Conservation (phyloP, 2,329 filamentous ascomycete genomes). For the Calonectria montana region DNA sequence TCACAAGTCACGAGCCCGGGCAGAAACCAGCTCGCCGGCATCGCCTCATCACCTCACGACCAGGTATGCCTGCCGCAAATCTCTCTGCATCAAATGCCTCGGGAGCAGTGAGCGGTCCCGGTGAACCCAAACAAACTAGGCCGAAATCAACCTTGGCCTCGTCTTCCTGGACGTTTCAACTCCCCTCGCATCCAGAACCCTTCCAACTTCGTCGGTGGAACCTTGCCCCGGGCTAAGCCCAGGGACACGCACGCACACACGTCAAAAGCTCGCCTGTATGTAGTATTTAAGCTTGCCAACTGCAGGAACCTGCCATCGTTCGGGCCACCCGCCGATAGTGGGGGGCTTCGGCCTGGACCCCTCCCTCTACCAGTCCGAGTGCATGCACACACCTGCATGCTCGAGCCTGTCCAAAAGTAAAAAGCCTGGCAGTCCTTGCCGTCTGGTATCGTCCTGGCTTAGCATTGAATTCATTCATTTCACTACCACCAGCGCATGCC, state of each 20-base stretch:
- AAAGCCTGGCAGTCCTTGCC: not conserved
- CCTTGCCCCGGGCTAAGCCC: conserved; percentile 4
- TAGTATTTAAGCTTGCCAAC: conserved; percentile 15
- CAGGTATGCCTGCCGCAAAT: not conserved
- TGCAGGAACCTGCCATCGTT: conserved; percentile 16
- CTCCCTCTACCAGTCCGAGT: not conserved
- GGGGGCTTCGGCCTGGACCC: not conserved
- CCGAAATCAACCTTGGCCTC: not conserved
- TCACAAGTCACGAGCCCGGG: conserved; percentile 24
- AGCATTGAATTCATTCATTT: conserved; percentile 4
- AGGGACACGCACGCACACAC: conserved; percentile 21
- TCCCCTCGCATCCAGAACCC: not conserved
- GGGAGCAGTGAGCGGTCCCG: conserved; percentile 25
- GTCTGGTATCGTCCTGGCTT: not conserved
- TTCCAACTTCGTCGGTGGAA: conserved; percentile 2
- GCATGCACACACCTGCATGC: not conserved
- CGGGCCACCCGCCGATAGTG: conserved; percentile 2
- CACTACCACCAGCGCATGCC: not conserved
- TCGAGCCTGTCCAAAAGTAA: not conserved
- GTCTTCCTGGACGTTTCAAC: conserved; percentile 14
- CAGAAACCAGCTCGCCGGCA: conserved; percentile 25
- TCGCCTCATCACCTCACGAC: conserved; percentile 32
- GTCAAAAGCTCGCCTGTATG: not conserved
- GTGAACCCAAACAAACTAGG: not conserved
- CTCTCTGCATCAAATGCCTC: conserved; percentile 10